Conservation (phyloP, 2,329 filamentous ascomycete genomes). For the Aspergillus intermedius region DNA sequence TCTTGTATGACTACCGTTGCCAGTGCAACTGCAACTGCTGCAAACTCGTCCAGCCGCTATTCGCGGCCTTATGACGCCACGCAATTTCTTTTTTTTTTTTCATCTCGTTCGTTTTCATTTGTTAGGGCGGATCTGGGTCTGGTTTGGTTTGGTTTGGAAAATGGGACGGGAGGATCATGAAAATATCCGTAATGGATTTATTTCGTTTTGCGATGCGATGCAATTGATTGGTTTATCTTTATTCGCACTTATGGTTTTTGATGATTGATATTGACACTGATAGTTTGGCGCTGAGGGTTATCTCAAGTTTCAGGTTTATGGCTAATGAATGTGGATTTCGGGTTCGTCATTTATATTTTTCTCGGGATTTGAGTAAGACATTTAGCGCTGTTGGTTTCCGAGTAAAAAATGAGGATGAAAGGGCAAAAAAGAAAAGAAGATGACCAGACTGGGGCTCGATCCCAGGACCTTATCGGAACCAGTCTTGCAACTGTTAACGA, state of each 20-base stretch:
- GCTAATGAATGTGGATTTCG: neutral
- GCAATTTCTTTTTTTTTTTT: neutral
- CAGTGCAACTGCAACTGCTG: no score
- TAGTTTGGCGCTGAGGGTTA: no score
- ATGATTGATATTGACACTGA: no score
- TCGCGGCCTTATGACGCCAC: neutral
- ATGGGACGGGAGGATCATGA: neutral
- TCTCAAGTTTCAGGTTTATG: no score
- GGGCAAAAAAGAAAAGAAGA: neutral
- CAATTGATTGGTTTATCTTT: neutral
- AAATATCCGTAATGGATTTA: neutral
- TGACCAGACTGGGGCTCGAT: slow-evolving; percentile 2
- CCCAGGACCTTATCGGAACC: slow-evolving; percentile 1
- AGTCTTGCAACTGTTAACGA: slow-evolving; percentile 4
- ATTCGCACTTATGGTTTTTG: no score
- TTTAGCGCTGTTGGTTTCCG: neutral
- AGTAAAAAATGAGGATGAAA: neutral
- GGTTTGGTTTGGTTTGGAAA: neutral
- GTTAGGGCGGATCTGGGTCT: no score
- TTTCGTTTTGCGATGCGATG: neutral
- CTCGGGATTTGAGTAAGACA: neutral
- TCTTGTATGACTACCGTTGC: slow-evolving; percentile 14
- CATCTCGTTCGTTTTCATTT: neutral
- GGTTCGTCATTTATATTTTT: neutral
- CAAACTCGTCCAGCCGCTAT: no score